Conservation (phyloP, 1,284 basidiomycete genomes). For the Fomitopsis schrenkii region DNA sequence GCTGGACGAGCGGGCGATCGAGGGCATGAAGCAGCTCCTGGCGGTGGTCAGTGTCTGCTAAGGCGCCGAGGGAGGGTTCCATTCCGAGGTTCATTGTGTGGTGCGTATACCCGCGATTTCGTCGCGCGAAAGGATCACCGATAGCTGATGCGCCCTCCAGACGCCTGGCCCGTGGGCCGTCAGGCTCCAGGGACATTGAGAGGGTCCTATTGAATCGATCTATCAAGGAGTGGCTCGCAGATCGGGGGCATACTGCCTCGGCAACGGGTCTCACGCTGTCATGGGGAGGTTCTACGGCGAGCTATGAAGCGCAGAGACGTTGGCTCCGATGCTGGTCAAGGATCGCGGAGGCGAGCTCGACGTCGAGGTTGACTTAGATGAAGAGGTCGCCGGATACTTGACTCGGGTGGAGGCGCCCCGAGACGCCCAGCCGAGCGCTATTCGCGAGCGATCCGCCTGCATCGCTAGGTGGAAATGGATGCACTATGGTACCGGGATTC, state of each 20-base stretch:
- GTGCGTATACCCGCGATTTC: background rate
- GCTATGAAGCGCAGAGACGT: background rate
- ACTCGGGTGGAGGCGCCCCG: no score
- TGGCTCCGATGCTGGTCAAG: no score
- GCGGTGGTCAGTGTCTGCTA: background rate
- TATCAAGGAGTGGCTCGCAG: background rate
- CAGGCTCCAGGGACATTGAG: background rate
- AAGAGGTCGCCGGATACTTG: background rate
- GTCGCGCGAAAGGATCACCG: background rate
- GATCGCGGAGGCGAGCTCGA: background rate
- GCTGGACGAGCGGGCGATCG: background rate
- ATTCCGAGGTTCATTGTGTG: background rate
- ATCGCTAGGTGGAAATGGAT: no score
- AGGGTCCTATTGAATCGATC: background rate
- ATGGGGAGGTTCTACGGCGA: background rate
- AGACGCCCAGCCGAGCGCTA: no score
- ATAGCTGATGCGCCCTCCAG: background rate
- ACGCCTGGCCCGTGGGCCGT: background rate
- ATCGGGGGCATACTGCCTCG: background rate
- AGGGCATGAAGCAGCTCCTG: background rate
- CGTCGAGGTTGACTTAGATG: background rate
- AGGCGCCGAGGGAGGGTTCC: background rate
- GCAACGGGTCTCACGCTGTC: background rate
- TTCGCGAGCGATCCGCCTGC: no score
- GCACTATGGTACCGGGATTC: no score